These are phyloP conservation scores for Pythium insidiosum DNA, from an alignment of 352 stramenopile species.

Conservation along the genomic window DNA sequence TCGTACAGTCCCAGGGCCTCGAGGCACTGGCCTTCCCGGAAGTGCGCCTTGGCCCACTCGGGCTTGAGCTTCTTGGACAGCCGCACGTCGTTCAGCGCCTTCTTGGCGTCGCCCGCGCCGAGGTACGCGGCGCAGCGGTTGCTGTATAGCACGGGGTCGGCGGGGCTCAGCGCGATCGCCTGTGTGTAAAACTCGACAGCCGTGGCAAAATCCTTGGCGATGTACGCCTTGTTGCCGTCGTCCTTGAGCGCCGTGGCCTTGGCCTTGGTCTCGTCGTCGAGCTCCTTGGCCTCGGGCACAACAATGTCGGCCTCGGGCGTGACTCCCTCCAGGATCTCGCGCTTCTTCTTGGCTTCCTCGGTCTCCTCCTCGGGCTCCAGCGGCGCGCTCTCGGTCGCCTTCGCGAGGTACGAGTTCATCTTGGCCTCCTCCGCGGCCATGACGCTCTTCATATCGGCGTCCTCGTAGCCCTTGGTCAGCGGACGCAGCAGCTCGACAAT, in stretches of 20 bases:
- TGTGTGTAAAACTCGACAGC: slow-evolving; percentile 56
- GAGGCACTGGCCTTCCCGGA: slow-evolving; percentile 79
- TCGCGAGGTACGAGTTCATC: slow-evolving; percentile 46
- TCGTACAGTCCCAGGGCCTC: slow-evolving; percentile 66
- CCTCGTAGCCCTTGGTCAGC: slow-evolving; percentile 52
- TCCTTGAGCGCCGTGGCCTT: slow-evolving; percentile 53
- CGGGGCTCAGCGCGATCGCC: slow-evolving; percentile 47
- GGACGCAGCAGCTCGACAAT: slow-evolving; percentile 59
- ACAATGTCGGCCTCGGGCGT: slow-evolving; percentile 37
- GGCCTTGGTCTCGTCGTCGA: slow-evolving; percentile 26
- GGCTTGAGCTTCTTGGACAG: slow-evolving; percentile 76
- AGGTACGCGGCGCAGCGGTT: slow-evolving; percentile 74
- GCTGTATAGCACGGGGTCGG: slow-evolving; percentile 64
- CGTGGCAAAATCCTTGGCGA: slow-evolving; percentile 45
- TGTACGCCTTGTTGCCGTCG: slow-evolving; percentile 60
- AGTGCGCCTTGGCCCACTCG: slow-evolving; percentile 76
- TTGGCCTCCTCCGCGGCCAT: slow-evolving; percentile 57
- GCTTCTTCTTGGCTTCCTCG: slow-evolving; percentile 28
- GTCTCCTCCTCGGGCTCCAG: slow-evolving; percentile 23
- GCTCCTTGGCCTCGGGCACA: slow-evolving; percentile 26
- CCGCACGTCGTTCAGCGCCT: slow-evolving; percentile 69
- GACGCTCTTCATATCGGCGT: slow-evolving; percentile 37
- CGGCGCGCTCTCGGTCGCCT: slow-evolving; percentile 33
- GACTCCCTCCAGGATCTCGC: slow-evolving; percentile 26
- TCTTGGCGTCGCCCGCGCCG: slow-evolving; percentile 42